These are phyloP conservation scores for Claviceps maximensis DNA, from an alignment of 2,329 filamentous ascomycete genomes.

Conservation along the genomic window DNA sequence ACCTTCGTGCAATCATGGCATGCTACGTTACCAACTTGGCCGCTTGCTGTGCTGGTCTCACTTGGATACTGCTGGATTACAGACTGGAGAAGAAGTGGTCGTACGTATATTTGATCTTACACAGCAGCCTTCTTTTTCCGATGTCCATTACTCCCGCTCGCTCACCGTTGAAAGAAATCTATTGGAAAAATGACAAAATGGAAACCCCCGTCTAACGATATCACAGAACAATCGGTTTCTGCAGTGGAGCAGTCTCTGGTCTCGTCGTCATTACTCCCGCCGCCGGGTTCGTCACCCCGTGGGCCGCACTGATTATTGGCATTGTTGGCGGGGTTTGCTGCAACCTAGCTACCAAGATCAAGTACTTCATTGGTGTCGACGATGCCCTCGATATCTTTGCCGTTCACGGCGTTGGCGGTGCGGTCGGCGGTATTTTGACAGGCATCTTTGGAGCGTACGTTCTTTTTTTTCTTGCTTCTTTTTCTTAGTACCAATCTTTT, in stretches of 20 bases:
- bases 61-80: slow-evolving; percentile 79
- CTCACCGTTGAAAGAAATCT: not conserved
- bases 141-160: not conserved
- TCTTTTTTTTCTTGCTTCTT: not conserved
- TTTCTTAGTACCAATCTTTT: not conserved
- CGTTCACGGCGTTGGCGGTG: slow-evolving; percentile 75
- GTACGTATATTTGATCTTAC: not conserved
- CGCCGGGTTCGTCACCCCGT: slow-evolving; percentile 64
- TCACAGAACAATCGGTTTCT: slow-evolving; percentile 77
- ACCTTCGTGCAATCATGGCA: slow-evolving; percentile 80
- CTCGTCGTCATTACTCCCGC: slow-evolving; percentile 80
- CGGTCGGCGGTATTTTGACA: slow-evolving; percentile 67
- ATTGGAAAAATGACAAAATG: not conserved
- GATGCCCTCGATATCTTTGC: slow-evolving; percentile 86
- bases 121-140: not conserved
- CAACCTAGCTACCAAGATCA: slow-evolving; percentile 82
- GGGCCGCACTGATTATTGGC: slow-evolving; percentile 45
- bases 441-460: slow-evolving; percentile 59
- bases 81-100: slow-evolving; percentile 79
- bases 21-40: slow-evolving; percentile 79
- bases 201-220: not conserved
- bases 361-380: slow-evolving; percentile 61
- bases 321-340: slow-evolving; percentile 50
- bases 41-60: slow-evolving; percentile 67
- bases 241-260: slow-evolving; percentile 75